phyloP scores from a whole-genome alignment of 2,329 filamentous ascomycete genomes.

The Chalaropsis ovoidea region DNA sequence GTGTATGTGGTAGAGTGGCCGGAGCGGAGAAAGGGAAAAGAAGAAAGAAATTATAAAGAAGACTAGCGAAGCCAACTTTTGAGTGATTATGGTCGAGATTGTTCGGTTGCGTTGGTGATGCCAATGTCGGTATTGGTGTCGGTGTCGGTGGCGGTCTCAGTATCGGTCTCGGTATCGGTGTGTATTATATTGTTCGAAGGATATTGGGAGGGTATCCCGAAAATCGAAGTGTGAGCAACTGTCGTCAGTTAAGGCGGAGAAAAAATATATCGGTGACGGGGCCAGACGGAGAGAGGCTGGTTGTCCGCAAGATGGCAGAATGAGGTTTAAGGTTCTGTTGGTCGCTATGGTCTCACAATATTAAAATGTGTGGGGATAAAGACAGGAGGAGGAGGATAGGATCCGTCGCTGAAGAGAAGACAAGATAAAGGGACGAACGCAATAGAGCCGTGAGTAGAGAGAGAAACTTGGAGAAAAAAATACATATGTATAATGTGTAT shows the following conservation, averaged over 20 bases:
- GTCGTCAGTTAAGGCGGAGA: background rate
- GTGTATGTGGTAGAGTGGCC: background rate
- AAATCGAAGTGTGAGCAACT: background rate
- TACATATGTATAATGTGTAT: conserved; percentile 1
- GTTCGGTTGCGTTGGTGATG: background rate
- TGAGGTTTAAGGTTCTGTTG: background rate
- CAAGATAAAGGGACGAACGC: background rate
- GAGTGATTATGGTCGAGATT: conserved; percentile 2
- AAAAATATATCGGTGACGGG: background rate
- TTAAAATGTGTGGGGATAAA: conserved; percentile 4
- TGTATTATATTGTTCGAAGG: background rate
- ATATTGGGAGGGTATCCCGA: background rate
- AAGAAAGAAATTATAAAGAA: background rate
- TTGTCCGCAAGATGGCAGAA: background rate
- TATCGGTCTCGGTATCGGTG: background rate
- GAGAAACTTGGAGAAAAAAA: background rate
- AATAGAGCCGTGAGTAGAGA: background rate
- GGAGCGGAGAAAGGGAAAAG: background rate
- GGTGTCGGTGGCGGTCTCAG: background rate
- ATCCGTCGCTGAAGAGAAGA: background rate
- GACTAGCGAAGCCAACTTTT: background rate
- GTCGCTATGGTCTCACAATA: conserved; percentile 11
- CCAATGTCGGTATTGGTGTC: background rate
- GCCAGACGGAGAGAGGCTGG: background rate
- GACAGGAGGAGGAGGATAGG: background rate